phyloP scores from a whole-genome alignment of 2,329 filamentous ascomycete species.

The Colletotrichum lupini region DNA sequence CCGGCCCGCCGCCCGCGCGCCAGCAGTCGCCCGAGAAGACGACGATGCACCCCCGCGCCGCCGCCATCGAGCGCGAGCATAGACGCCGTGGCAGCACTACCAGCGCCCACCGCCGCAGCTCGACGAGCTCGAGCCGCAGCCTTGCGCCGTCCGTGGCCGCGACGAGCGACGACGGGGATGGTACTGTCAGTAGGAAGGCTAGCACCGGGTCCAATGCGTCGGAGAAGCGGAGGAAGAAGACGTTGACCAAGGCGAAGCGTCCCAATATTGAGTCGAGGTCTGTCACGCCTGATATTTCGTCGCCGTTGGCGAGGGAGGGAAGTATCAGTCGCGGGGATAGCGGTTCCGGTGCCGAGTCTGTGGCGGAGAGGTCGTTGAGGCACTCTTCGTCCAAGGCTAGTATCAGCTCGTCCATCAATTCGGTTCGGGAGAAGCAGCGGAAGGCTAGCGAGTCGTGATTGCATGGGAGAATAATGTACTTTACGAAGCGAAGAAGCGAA shows the following conservation, averaged over 20 bases:
- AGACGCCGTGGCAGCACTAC: conserved; percentile 55
- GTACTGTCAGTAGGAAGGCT: conserved; percentile 52
- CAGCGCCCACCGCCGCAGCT: conserved; percentile 63
- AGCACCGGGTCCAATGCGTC: conserved; percentile 60
- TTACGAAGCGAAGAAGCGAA: conserved; percentile 25
- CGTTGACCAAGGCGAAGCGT: conserved; percentile 55
- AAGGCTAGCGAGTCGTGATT: conserved; percentile 22
- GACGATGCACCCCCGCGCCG: conserved; percentile 51
- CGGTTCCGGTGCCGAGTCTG: conserved; percentile 19
- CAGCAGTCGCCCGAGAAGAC: conserved; percentile 53
- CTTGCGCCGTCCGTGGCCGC: conserved; percentile 59
- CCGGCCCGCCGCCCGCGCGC: conserved; percentile 35
- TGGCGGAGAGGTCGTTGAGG: conserved; percentile 26
- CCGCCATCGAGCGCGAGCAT: conserved; percentile 57
- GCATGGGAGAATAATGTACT: conserved; percentile 14
- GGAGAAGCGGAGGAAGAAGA: conserved; percentile 63
- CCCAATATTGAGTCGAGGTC: conserved; percentile 61
- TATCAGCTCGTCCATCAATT: conserved; percentile 24
- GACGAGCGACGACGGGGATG: conserved; percentile 47
- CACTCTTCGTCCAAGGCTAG: conserved; percentile 32
- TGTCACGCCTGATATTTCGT: conserved; percentile 65
- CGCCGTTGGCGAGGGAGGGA: conserved; percentile 63
- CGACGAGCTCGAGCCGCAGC: conserved; percentile 62
- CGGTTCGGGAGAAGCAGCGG: conserved; percentile 29
- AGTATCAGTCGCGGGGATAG: conserved; percentile 43